Conservation (phyloP, 2,329 filamentous ascomycete species). For the Alternaria sp. region DNA sequence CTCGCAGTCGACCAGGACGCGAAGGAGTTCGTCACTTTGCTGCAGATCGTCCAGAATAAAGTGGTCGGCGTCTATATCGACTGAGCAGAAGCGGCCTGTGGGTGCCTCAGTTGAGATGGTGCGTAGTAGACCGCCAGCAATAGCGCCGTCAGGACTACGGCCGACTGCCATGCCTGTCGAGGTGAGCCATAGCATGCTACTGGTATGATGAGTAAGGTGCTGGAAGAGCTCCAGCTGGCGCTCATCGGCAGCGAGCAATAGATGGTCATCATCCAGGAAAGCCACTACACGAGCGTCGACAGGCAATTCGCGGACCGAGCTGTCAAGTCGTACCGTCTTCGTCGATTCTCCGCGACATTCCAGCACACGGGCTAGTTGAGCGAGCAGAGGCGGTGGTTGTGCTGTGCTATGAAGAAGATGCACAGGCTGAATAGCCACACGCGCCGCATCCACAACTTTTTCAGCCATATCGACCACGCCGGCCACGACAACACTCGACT, state of each 20-base stretch:
- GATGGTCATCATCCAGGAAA: conserved; percentile 3
- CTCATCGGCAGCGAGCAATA: neutral
- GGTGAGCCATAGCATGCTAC: conserved; percentile 19
- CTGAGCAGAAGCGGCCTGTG: neutral
- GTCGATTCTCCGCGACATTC: neutral
- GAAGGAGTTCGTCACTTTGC: neutral
- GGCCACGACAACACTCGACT: neutral
- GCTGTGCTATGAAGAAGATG: neutral
- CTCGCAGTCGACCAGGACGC: neutral
- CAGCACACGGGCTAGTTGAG: neutral
- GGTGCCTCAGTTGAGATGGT: conserved; percentile 14
- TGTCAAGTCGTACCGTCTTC: neutral
- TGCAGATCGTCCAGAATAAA: conserved; percentile 7
- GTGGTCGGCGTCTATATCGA: conserved; percentile 15
- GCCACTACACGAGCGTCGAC: neutral
- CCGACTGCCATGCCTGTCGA: neutral
- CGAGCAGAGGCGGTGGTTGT: neutral
- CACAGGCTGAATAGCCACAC: neutral
- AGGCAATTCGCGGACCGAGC: neutral
- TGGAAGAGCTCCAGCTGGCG: neutral
- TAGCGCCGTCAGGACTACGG: neutral
- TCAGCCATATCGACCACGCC: neutral
- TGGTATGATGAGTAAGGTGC: neutral
- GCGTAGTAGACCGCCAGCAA: conserved; percentile 15
- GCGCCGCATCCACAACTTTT: neutral